Conservation (phyloP, 192 early-diverging fungal species). For the Geranomyces michiganensis region DNA sequence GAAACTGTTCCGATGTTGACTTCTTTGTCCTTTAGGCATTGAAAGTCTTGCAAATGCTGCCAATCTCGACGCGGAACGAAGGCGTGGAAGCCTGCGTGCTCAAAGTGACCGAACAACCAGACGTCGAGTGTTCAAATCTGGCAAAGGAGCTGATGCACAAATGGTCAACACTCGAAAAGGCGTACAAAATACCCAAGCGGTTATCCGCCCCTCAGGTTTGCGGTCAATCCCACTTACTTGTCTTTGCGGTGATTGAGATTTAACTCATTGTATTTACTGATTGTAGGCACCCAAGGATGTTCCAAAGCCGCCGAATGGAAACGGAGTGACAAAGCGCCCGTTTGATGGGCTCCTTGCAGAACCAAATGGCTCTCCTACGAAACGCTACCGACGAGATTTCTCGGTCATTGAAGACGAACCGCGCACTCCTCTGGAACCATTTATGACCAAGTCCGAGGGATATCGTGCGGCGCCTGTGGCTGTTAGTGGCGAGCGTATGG, state of each 20-base stretch:
- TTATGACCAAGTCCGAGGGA: not conserved
- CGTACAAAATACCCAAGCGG: constrained; percentile 58
- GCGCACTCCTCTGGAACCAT: not conserved
- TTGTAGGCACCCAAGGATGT: too few species aligned
- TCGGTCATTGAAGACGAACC: not conserved
- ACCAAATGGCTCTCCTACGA: not conserved
- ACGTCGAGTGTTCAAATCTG: constrained; percentile 48
- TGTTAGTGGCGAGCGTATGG: not conserved
- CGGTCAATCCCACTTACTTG: not conserved
- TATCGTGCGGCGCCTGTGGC: not conserved
- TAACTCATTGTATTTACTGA: not conserved
- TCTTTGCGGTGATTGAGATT: too few species aligned
- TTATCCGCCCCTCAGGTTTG: constrained; percentile 12
- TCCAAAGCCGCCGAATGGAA: not conserved
- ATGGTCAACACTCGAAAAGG: constrained; percentile 41
- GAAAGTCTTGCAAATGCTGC: constrained; percentile 71
- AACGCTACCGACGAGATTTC: not conserved
- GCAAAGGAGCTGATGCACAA: constrained; percentile 52
- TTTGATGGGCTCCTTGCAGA: not conserved
- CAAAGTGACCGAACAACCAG: constrained; percentile 49
- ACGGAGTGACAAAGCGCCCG: constrained; percentile 2
- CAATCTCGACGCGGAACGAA: constrained; percentile 76
- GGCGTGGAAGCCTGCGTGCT: constrained; percentile 70
- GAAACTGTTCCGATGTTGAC: not conserved
- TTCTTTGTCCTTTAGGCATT: constrained; percentile 40